Base-by-base conservation (phyloP, 2,329 filamentous ascomycete genomes). In the Hymenoscyphus scutula region DNA sequence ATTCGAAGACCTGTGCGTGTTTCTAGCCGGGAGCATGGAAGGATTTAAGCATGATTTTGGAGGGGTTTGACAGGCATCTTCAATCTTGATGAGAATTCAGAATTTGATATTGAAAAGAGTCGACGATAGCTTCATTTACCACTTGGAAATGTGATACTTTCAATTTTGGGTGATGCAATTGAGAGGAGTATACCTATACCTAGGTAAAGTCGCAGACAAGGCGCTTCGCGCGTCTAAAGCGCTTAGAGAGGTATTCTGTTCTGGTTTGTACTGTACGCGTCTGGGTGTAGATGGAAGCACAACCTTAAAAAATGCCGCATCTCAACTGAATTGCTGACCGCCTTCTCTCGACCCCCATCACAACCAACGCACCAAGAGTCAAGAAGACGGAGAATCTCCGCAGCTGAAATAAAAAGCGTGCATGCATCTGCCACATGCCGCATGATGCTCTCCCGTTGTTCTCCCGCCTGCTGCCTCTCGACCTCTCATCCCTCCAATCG, bases 391-490 rank as follows among this genome's bases (percentile, higher is more conserved):
- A n/a, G n/a, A n/a, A n/a, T 48, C 19, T 56, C 54, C 37, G 34
- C 38, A 51, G 34, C 25, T 51, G 37, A 45, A 32, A 38, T n/a
- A n/a, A n/a, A n/a, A 23, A 58, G 15, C 37, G 7, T 48, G 37
- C 34, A n/a, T n/a, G n/a, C 56, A 13, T 27, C 19, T 48, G n/a
- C n/a, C 41, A 48, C 41, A 48, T 48, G 41, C 41, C 19, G 41
- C 41, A 23, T 48, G 41, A 25, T 41, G n/a, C 30, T 58, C 56
- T 30, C 54, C 54, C 54, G 15, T 38, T 37, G 2, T 37, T 37
- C 29, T 34, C 17, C 54, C 29, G 29, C 19, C 54, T 56, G 29
- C n/a, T 19, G 2, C 4, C 54, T 5, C 15, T 19, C 30, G 17
- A 37, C 30, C 30, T 17, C 27, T 29, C 27, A 19, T 53, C 23